Evolutionary conservation across 371 early-diverging fungal species (phyloP), one percentile per base, ranked within the genome.

Genomic region (Lichtheimia ramosa): DNA sequence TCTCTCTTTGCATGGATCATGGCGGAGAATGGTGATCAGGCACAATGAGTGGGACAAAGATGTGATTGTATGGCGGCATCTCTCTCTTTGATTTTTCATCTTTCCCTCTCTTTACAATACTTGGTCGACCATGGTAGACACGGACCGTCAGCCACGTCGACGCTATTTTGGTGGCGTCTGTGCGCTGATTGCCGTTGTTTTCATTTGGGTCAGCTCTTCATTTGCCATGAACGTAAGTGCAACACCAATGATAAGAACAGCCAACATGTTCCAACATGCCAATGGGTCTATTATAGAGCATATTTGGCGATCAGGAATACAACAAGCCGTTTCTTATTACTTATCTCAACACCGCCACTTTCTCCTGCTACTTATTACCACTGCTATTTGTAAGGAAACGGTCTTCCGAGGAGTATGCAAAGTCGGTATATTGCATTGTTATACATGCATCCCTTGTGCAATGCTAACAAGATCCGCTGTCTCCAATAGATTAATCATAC

Each of bases 201-300:
- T 88, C 56, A 89, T 93, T 56, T 93, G 93, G 93, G 91, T 91
- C 7, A 76, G 83, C 2, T 91, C 92, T 48, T 89, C 91, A n/a
- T 93, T 91, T 73, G 78, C 91, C 23, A 87, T 91, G 78, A 90
- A 82, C 69, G 87, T 86, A 83, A 70, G 81, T 66, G 42, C 58
- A 20, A 28, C 27, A 27, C 27, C 27, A 1, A 34, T 34, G 20
- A 49, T 23, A 21, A 27, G 14, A 51, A 20, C 14, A 25, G 5
- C 41, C 7, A 15, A 7, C 51, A 51, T 15, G 21, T 20, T 23
- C 15, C 12, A 40, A 5, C 16, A 34, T 34, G 5, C 34, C 34
- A 34, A 5, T 27, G 27, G 27, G 7, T 8, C 10, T 10, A 2
- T 8, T 28, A 16, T 39, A 88, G 89, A 87, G 81, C 68, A 79